These are phyloP conservation scores for Colletotrichum tabaci DNA, from an alignment of 2,329 filamentous ascomycete species.

Conservation along the genomic window DNA sequence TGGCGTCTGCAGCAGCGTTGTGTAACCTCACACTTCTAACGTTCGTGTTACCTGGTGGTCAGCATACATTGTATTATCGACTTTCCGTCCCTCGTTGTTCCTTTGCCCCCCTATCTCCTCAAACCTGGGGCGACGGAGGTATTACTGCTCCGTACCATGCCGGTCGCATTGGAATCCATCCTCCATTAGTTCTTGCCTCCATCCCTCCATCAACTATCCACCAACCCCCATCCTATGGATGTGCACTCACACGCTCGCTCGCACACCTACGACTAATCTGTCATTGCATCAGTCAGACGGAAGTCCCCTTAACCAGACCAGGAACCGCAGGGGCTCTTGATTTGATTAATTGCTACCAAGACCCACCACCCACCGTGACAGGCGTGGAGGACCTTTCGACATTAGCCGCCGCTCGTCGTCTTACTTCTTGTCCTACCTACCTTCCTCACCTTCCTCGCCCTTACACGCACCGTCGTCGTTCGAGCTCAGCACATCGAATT, in stretches of 20 bases:
- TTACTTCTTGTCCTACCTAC: conserved; percentile 17
- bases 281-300: conserved; percentile 34
- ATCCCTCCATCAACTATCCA: conserved; percentile 19
- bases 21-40: conserved; percentile 31
- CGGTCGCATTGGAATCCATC: conserved; percentile 37
- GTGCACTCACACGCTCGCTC: conserved; percentile 11
- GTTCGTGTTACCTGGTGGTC: conserved; percentile 34
- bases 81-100: conserved; percentile 17
- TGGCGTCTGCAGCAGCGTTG: conserved; percentile 34
- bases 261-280: conserved; percentile 27
- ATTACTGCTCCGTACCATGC: conserved; percentile 25
- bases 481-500: conserved; percentile 18
- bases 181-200: conserved; percentile 6
- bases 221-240: conserved; percentile 33
- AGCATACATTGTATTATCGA: conserved; percentile 19
- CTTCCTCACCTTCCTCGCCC: conserved; percentile 3
- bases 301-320: conserved; percentile 30
- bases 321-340: conserved; percentile 29
- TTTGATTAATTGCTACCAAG: conserved; percentile 26
- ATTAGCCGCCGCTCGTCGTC: conserved; percentile 33
- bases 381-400: conserved; percentile 26
- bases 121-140: conserved; percentile 12
- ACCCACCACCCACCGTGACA: conserved; percentile 36
- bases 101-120: conserved; percentile 14
- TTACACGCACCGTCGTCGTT: conserved; percentile 20